These are phyloP conservation scores for Magnolia changhungtana DNA, from an alignment of 164 flowering plant species.

Conservation along the genomic window DNA sequence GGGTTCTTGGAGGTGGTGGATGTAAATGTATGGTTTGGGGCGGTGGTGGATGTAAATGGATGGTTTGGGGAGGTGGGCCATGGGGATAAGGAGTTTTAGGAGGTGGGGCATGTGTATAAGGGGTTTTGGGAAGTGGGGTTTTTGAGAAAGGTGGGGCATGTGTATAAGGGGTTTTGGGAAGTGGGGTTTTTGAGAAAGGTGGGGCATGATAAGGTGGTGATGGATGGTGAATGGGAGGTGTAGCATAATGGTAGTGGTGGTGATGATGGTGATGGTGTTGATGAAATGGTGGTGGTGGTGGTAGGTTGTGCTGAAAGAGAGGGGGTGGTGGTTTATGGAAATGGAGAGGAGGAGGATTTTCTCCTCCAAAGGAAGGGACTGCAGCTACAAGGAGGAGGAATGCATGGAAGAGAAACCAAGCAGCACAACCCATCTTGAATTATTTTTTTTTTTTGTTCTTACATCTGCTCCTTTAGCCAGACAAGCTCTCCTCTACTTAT, in stretches of 20 bases:
- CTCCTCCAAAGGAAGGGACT: background rate
- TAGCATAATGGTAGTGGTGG: background rate
- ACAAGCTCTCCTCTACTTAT: background rate
- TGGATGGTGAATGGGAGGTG: background rate
- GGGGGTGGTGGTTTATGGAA: background rate
- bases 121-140: background rate
- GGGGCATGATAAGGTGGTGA: background rate
- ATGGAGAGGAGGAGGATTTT: background rate
- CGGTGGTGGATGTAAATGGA: background rate
- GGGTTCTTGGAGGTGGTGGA: background rate
- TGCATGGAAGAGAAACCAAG: background rate
- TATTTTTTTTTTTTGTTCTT: no score
- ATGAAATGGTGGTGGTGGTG: background rate
- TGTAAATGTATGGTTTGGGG: background rate
- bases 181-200: background rate
- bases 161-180: background rate
- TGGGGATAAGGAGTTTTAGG: background rate
- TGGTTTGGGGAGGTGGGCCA: background rate
- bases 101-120: background rate
- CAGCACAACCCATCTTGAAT: background rate
- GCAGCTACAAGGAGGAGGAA: background rate
- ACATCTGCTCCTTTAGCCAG: no score
- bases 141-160: background rate
- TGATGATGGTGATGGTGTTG: background rate
- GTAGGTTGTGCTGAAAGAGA: no score